Base-by-base conservation (phyloP, 306 rosid species). In the Canavalia ensiformis region DNA sequence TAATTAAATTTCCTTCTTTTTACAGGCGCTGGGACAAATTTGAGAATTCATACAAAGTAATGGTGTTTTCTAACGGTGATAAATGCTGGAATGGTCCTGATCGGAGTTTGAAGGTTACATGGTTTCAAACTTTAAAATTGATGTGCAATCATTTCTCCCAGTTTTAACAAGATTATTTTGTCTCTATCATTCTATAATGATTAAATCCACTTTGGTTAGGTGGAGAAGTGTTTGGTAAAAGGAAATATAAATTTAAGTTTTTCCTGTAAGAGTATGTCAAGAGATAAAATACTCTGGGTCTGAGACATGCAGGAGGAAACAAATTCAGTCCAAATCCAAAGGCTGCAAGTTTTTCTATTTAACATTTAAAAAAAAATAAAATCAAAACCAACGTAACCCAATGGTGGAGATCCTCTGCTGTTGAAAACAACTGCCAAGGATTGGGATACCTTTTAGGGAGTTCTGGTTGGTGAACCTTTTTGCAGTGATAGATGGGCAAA, bases 21-120 rank as follows among this genome's bases (percentile, higher is more conserved):
- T 66, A 85, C 86, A 96, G 99, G 87, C 88, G 83, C 73, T 96
- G 99, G 99, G 97, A 93, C 84, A 93, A 93, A 85, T 96, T 93
- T 88, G 99, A 93, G 81, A 97, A 92, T 81, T 90, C 94, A 0
- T 89, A 93, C 84, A 92, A 70, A 76, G 85, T 86, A 78, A 93
- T 96, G 99, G 71, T 88, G 68, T 96, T 96, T 77, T 85, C 97
- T 75, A 87, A 84, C 63, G 99, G 99, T 31, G 99, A 96, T 82
- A 88, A 72, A 47, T 96, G 99, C 90, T 96, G 99, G 99, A 96
- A 96, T 85, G 99, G 99, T 62, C 99, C 99, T 25, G 99, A 93
- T 86, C 88, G 99, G 90, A 96, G 99, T 87, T 82, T 96, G 86
- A 93, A 92, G 99, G 99, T 96, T 66, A 85, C 54, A 78, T 77